A percentile compares a stretch with the other conserved stretches of the same genome.
These are phyloP conservation scores for Chalciporus piperatus DNA, from an alignment of 768 basidiomycete genomes.

Conservation along the genomic window DNA sequence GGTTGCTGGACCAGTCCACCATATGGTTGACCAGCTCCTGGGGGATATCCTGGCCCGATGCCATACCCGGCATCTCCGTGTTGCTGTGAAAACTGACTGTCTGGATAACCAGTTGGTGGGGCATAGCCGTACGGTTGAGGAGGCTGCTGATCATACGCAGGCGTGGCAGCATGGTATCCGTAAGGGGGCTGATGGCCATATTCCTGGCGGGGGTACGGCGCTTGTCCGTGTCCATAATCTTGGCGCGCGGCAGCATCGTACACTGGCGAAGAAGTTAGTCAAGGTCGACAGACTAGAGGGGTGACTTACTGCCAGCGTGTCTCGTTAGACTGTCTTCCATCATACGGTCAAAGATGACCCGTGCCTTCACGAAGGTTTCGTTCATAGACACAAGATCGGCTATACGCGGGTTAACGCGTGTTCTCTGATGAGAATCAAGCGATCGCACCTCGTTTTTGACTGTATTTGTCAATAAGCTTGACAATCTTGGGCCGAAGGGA, in stretches of 20 bases:
- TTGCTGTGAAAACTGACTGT: slow-evolving; percentile 26
- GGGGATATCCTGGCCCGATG: slow-evolving; percentile 19
- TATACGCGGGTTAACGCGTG: slow-evolving; percentile 27
- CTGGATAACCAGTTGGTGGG: slow-evolving; percentile 22
- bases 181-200: slow-evolving; percentile 41
- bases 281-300: neutral
- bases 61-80: slow-evolving; percentile 25
- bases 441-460: slow-evolving; percentile 74
- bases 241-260: slow-evolving; percentile 45
- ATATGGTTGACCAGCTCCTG: slow-evolving; percentile 21
- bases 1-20: slow-evolving; percentile 22
- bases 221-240: slow-evolving; percentile 27
- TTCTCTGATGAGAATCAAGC: neutral
- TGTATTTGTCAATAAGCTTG: slow-evolving; percentile 95
- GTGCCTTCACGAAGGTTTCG: slow-evolving; percentile 86
- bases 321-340: slow-evolving; percentile 86
- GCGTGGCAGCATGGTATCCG: slow-evolving; percentile 39
- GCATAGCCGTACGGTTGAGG: slow-evolving; percentile 31
- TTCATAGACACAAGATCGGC: slow-evolving; percentile 95
- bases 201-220: slow-evolving; percentile 29
- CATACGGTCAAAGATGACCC: slow-evolving; percentile 89
- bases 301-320: slow-evolving; percentile 56
- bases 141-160: slow-evolving; percentile 43
- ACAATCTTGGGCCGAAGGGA: slow-evolving; percentile 91
- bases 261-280: slow-evolving; percentile 33